Evolutionary conservation across 1,139 yeast species (phyloP), one percentile per base, ranked within the genome.

Genomic region (Starmera stellimalicola): DNA sequence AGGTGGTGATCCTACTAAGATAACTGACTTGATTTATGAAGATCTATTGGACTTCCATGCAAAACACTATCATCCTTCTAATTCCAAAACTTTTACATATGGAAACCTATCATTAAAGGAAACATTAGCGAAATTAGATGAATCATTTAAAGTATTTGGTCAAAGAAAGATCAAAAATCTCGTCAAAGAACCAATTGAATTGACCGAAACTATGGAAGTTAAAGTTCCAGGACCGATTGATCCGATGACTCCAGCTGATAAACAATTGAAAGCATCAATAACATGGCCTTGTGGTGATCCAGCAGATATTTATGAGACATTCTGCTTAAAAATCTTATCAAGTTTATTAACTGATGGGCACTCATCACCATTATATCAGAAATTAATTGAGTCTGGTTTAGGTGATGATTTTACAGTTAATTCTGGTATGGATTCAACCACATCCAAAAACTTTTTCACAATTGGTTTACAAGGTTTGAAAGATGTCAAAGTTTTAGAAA

Each of bases 1-100:
- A 3, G 99, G 97, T 24, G 99, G 99, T 34, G 95, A 91, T 52
- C 99, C 99, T 1, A 57, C 69, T 22, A 65, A 68, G 37, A 93
- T 91, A 39, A 82, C 95, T 0, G 68, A 76, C 37, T 62, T 91
- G 41, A 63, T 69, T 12, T 82, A 88, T 51, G 76, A 78, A 44
- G 93, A 85, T 39, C 65, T 91, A 39, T 62, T 79, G 6, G 76
- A 77, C 20, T 91, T 83, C 62, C 97, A 91, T 50, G 56, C 63
- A 6, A 55, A 59, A 5, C 70, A 81, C 48, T 91, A 91, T 54
- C 95, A 88, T 51, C 97, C 98, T 2, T 79, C 94, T 2, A 91
- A 91, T 52, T 73, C 95, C 2, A 77, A 69, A 48, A 80, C 95
- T 0, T 85, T 79, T 54, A 82, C 96, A 0, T 91, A 91, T 51